Conservation (phyloP, 306 rosid species). For the Pyrus betulifolia region DNA sequence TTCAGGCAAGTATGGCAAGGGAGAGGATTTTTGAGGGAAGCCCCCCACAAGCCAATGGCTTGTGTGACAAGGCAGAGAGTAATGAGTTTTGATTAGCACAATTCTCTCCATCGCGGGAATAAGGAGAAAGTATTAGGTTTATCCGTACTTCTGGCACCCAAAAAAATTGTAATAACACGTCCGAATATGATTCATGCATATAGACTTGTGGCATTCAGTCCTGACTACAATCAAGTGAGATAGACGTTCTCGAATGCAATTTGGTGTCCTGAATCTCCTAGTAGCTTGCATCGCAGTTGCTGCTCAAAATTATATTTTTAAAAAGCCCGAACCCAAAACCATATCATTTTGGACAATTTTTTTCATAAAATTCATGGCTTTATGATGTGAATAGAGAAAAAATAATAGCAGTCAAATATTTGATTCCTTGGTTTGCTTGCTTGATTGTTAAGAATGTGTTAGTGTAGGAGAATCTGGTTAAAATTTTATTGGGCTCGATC, state of each 20-base stretch:
- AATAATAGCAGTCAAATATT: too few species aligned
- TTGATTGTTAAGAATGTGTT: too few species aligned
- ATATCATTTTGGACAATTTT: too few species aligned
- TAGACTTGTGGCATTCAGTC: neutral
- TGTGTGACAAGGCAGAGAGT: neutral
- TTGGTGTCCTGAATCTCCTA: neutral
- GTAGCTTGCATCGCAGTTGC: neutral
- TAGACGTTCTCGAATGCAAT: neutral
- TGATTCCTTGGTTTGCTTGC: too few species aligned
- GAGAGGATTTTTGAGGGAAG: slow-evolving; percentile 25
- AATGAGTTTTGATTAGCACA: neutral
- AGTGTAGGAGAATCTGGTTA: too few species aligned
- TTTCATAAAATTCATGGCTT: too few species aligned
- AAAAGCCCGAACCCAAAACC: too few species aligned
- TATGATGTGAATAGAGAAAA: too few species aligned
- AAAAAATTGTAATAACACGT: neutral
- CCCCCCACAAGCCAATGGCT: neutral
- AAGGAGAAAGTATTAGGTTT: too few species aligned
- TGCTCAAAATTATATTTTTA: too few species aligned
- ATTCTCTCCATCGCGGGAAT: neutral
- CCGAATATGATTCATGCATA: neutral
- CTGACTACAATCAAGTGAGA: neutral
- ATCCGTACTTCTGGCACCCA: neutral
- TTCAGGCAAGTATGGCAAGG: slow-evolving; percentile 27
- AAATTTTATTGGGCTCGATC: too few species aligned